Evolutionary conservation across 1,139 yeast genomes (phyloP), one percentile per base, ranked within the genome.

Genomic region (Saccharomyces pastorianus): DNA sequence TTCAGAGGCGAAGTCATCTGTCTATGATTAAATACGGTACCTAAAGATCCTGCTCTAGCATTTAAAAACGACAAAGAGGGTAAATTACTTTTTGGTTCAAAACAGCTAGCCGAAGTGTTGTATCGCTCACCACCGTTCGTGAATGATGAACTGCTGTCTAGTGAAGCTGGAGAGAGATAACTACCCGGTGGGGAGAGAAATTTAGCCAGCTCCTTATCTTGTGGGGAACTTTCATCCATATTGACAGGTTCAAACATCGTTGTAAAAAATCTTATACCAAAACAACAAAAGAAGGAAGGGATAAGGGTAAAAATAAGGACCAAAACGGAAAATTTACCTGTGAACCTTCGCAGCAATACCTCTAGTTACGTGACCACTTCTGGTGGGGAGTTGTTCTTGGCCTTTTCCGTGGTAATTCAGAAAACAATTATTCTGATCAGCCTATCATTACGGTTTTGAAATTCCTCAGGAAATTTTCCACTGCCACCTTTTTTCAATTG

Each of bases 391-490:
- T 48, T 49, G 20, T 28, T 27, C n/a, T 28, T 20, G 6, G 47
- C 27, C 41, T 47, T 47, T 28, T 11, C 38, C 27, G 49, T n/a
- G n/a, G 50, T 48, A 25, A 47, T 23, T 31, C 27, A 32, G 25
- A 28, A n/a, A n/a, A 49, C 17, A 32, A 48, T 14, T 34, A 52
- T 48, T 52, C 51, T 46, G 34, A 48, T 34, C 46, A 29, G 44
- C 44, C 44, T 17, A 31, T 32, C 11, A 9, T 14, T 34, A 47
- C 26, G 14, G 17, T 50, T 48, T 51, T 53, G 53, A 57, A 59
- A 61, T 61, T 61, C 64, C 64, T 56, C 58, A 55, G 63, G 64
- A 59, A 59, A 58, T 53, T 56, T 56, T 55, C 53, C 32, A 27
- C 46, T 28, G 44, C 6, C 44, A 38, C n/a, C n/a, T 20, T 17